Evolutionary conservation across 495 filamentous ascomycete genomes (phyloP), one percentile per base, ranked within the genome.

Genomic region (Polyplosphaeria fusca): DNA sequence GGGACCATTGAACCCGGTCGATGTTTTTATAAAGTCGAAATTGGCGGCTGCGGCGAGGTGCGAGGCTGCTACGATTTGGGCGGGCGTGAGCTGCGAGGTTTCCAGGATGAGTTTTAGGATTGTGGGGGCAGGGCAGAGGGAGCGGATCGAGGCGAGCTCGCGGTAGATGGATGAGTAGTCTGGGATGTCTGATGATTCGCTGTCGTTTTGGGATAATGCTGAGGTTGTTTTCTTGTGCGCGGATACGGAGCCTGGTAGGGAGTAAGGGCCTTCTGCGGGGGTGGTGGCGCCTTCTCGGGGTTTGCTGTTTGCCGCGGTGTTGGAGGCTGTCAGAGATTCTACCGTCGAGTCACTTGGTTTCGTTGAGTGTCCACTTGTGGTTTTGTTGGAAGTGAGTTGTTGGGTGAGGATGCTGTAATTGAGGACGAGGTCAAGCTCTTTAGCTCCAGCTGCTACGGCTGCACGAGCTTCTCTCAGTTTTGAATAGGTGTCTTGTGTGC

Each of bases 21-120:
- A 84, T 11, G 85, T 87, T 71, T 88, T 88, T 42, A 88, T 78
- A 50, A 78, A 87, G 57, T 83, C 78, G 30, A 79, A 85, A 4
- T 76, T 78, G 23, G 85, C 84, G 47, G 79, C 73, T 19, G 79
- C 77, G 1, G 75, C 73, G 38, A 86, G 74, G n/a, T 77, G 69
- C 25, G 77, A 79, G 11, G 76, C 83, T 11, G 82, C 81, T 41
- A 86, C 75, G 55, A 86, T 77, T 66, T 86, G 72, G 13, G 76
- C 66, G 13, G 60, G 65, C 5, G 74, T 68, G 14, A 88, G 74
- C 59, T 82, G 75, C 1, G 78, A 78, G 5, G 83, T 84, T 67
- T 88, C 85, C 38, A 88, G 65, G 52, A 88, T 88, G 41, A 84
- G 77, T 67, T 88, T 88, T 42, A 86, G 67, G 25, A 68, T 67